Evolutionary conservation across 768 basidiomycete genomes (phyloP), one percentile per base, ranked within the genome.

Genomic region (Strobilomyces confusus): DNA sequence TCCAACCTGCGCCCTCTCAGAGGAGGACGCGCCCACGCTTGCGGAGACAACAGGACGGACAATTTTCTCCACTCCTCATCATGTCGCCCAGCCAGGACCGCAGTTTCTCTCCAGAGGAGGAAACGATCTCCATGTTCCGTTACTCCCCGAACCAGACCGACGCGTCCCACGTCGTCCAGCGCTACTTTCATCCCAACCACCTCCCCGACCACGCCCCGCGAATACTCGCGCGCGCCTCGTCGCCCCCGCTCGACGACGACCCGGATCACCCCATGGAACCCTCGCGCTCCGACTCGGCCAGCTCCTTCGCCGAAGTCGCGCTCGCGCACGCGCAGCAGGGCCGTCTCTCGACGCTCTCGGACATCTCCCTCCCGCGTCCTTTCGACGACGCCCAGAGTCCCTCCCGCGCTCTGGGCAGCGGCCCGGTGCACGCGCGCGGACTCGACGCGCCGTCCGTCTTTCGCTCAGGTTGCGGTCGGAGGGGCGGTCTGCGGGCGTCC

Each of bases 51-150:
- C 50, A 37, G 29, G 60, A 52, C 32, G 14, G 49, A n/a, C 55
- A 58, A 41, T 65, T 68, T 12, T 38, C 66, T 12, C 63, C 66
- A 29, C 63, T 68, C 43, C 58, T 66, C 36, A 20, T 57, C 3
- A 54, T 60, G 41, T 52, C 66, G 30, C 60, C 58, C 3, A 26
- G 22, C 6, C 44, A n/a, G 12, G 48, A 46, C 17, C 48, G 14
- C 30, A n/a, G n/a, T 29, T 8, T 9, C 6, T 5, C 25, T 33
- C 14, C 6, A 7, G 15, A 36, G 9, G 52, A 52, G 20, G 55
- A 52, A 20, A 60, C 19, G 34, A 36, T 50, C n/a, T 37, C 23
- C 23, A 33, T 30, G 14, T 30, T 41, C n/a, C 40, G 30, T 46
- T 51, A 43, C 40, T 5, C 48, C 15, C 22, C 26, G 49, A 29